Conservation (phyloP, 768 basidiomycete genomes). For the Auriscalpium microsporum region DNA sequence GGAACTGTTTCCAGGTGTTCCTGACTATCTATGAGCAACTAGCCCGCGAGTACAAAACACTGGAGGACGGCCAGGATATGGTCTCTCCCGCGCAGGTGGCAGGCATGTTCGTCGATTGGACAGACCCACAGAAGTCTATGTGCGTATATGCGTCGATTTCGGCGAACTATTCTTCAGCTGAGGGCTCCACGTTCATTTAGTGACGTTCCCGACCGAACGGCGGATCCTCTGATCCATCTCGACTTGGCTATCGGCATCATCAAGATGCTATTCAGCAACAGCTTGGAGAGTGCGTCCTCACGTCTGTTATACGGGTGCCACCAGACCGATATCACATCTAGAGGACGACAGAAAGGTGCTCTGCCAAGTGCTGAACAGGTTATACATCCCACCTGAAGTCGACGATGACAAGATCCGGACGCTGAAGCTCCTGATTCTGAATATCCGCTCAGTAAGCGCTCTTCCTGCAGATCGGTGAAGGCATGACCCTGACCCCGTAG, state of each 20-base stretch:
- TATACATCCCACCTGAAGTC: constrained; percentile 59
- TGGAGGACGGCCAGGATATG: constrained; percentile 70
- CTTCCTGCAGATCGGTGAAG: background rate
- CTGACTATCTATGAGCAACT: constrained; percentile 58
- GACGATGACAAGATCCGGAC: constrained; percentile 62
- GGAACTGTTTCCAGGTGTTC: constrained; percentile 45
- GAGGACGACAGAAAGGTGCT: constrained; percentile 42
- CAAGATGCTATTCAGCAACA: constrained; percentile 38
- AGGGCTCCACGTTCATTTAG: constrained; percentile 20
- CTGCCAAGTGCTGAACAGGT: constrained; percentile 38
- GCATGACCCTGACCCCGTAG: background rate
- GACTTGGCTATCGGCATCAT: constrained; percentile 48
- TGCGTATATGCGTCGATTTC: constrained; percentile 26
- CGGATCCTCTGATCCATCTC: constrained; percentile 40
- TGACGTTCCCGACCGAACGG: constrained; percentile 30
- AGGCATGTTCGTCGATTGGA: constrained; percentile 82
- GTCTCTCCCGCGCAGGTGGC: constrained; percentile 65
- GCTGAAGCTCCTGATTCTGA: constrained; percentile 53
- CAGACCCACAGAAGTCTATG: constrained; percentile 68
- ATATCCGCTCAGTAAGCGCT: constrained; percentile 42
- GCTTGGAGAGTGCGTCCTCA: constrained; percentile 41
- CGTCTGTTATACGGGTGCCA: background rate
- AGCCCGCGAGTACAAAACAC: constrained; percentile 45
- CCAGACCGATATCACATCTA: constrained; percentile 13
- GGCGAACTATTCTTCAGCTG: background rate